Evolutionary conservation across 495 filamentous ascomycete genomes (phyloP).

Genomic region (Xylaria cubensis): DNA sequence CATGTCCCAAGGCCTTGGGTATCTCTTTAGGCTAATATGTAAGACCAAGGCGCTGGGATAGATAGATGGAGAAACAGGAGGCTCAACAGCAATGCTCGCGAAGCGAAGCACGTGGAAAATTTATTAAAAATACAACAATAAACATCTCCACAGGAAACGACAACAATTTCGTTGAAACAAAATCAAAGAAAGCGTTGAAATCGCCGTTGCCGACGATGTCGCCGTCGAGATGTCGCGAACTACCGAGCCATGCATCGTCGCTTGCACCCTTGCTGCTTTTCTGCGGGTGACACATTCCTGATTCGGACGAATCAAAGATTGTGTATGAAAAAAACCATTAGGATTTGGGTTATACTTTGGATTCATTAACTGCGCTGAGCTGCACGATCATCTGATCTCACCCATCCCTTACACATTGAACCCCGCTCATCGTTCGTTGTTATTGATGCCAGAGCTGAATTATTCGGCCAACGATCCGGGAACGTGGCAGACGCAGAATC

Average conservation of each 20-base stretch:
- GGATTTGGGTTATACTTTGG: neutral
- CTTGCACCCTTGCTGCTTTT: neutral
- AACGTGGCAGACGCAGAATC: conserved; percentile 13
- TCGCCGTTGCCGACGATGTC: neutral
- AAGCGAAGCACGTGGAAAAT: conserved; percentile 18
- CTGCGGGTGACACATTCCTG: conserved; percentile 3
- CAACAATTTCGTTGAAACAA: neutral
- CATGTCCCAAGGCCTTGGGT: conserved; percentile 14
- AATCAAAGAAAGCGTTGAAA: neutral
- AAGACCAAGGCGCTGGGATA: conserved; percentile 8
- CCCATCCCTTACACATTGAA: neutral
- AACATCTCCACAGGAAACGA: conserved; percentile 2
- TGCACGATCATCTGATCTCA: conserved; percentile 16
- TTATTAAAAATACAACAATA: neutral
- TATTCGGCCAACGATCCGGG: neutral
- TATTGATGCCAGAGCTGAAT: conserved; percentile 1
- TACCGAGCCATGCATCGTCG: conserved; percentile 10
- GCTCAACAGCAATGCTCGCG: conserved; percentile 16
- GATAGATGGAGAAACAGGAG: conserved; percentile 2
- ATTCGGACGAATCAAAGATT: neutral
- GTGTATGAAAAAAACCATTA: neutral
- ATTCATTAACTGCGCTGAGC: conserved; percentile 1
- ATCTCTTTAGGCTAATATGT: conserved; percentile 16
- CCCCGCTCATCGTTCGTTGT: neutral
- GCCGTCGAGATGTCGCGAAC: conserved; percentile 3